Conservation (phyloP, 1,139 yeast species). For the Eremothecium gossypii region DNA sequence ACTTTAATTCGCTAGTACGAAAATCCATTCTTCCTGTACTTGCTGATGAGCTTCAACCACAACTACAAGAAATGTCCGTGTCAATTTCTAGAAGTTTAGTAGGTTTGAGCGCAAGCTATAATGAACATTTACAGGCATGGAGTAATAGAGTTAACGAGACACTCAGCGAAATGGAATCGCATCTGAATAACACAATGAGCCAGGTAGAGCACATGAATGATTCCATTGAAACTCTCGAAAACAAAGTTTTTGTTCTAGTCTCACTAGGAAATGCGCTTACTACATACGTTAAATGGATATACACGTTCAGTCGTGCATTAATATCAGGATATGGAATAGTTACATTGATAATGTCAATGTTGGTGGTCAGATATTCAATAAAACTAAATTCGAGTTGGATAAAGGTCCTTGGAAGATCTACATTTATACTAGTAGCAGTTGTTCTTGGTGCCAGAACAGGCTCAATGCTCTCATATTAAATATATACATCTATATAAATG, state of each 20-base stretch:
- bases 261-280: neutral
- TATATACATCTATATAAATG: neutral
- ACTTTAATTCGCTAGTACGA: conserved; percentile 7
- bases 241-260: neutral
- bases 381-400: neutral
- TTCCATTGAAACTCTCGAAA: neutral
- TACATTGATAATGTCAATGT: neutral
- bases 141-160: conserved; percentile 2
- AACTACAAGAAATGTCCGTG: conserved; percentile 1
- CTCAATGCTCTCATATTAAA: neutral
- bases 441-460: conserved; percentile 2
- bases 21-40: conserved; percentile 8
- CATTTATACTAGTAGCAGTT: neutral
- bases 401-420: neutral
- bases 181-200: conserved; percentile 2
- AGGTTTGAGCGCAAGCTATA: neutral
- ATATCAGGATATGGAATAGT: neutral
- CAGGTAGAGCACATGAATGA: conserved; percentile 4
- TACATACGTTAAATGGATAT: neutral
- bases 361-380: neutral
- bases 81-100: conserved; percentile 1
- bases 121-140: conserved; percentile 5
- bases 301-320: neutral
- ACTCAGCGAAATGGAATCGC: conserved; percentile 3
- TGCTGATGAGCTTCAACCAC: conserved; percentile 7